phyloP scores from a whole-genome alignment of 1,139 yeast species.

The Lodderomyces metapsilosis region DNA sequence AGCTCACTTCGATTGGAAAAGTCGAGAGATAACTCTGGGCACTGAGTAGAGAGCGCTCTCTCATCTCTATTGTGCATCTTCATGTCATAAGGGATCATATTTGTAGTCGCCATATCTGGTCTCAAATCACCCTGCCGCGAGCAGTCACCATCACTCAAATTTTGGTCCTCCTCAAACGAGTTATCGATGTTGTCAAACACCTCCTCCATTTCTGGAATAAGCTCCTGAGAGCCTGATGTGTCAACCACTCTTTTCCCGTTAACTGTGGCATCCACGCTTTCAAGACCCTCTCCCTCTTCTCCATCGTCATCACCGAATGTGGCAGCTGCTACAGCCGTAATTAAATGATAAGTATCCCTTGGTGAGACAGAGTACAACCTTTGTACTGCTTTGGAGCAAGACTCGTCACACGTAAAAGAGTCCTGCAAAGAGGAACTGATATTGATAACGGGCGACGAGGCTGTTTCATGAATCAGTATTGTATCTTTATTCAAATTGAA shows the following conservation, averaged over 20 bases:
- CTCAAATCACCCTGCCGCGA: background rate
- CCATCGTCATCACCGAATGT: constrained; percentile 12
- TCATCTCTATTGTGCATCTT: background rate
- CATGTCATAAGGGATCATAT: background rate
- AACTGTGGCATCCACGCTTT: background rate
- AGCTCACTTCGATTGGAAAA: no score
- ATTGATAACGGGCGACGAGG: background rate
- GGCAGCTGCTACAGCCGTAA: constrained; percentile 33
- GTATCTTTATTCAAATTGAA: background rate
- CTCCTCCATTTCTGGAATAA: constrained; percentile 11
- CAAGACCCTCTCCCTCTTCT: constrained; percentile 1
- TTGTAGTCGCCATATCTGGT: background rate
- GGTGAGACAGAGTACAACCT: constrained; percentile 43
- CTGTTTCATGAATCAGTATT: background rate
- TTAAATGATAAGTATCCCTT: constrained; percentile 36
- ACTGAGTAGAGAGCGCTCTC: background rate
- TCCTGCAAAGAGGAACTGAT: background rate
- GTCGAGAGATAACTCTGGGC: no score
- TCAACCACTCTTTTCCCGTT: background rate
- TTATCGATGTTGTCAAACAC: constrained; percentile 12
- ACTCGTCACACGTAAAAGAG: constrained; percentile 15
- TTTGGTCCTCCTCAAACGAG: background rate
- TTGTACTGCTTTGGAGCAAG: constrained; percentile 32
- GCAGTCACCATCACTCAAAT: background rate
- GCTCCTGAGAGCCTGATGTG: constrained; percentile 12